Percentiles rank a stretch among this genome's conserved stretches.
These are phyloP conservation scores for Clausena lansium DNA, from an alignment of 345 rosid species.

Conservation along the genomic window DNA sequence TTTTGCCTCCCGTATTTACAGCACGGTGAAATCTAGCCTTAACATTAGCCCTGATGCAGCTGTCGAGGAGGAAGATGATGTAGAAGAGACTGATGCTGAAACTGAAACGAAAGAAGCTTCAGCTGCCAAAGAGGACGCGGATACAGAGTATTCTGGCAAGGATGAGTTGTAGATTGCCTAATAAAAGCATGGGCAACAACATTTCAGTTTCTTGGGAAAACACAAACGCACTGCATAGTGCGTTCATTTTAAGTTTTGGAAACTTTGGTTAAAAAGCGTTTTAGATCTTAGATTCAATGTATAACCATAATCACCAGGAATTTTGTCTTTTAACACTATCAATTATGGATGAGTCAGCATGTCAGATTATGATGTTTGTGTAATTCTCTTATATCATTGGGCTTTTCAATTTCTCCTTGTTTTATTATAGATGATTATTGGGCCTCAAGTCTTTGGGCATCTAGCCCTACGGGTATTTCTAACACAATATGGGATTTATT, in stretches of 20 bases:
- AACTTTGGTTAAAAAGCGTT: conserved; percentile 2
- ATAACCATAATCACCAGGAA: conserved; percentile 19
- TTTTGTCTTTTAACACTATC: conserved; percentile 21
- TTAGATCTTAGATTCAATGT: conserved; percentile 19
- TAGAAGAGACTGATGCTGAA: conserved; percentile 52
- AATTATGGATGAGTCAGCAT: background rate
- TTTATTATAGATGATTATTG: background rate
- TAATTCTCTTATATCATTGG: background rate
- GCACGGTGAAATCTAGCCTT: conserved; percentile 72
- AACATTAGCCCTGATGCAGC: conserved; percentile 72
- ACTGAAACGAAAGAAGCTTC: conserved; percentile 37
- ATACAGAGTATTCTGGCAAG: conserved; percentile 34
- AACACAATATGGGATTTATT: too few species aligned
- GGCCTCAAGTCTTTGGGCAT: background rate
- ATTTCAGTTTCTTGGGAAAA: background rate
- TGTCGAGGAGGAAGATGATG: conserved; percentile 75
- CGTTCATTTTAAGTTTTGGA: conserved; percentile 7
- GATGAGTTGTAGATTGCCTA: conserved; percentile 49
- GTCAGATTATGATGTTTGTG: background rate
- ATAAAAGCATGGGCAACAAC: background rate
- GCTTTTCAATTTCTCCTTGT: background rate
- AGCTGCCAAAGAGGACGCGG: conserved; percentile 24
- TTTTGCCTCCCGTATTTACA: conserved; percentile 77
- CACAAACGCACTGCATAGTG: conserved; percentile 9
- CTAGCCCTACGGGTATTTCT: background rate